A percentile compares a stretch with the other conserved stretches of the same genome.
These are phyloP conservation scores for Tuber melanosporum DNA, from an alignment of 495 filamentous ascomycete species.

Conservation along the genomic window DNA sequence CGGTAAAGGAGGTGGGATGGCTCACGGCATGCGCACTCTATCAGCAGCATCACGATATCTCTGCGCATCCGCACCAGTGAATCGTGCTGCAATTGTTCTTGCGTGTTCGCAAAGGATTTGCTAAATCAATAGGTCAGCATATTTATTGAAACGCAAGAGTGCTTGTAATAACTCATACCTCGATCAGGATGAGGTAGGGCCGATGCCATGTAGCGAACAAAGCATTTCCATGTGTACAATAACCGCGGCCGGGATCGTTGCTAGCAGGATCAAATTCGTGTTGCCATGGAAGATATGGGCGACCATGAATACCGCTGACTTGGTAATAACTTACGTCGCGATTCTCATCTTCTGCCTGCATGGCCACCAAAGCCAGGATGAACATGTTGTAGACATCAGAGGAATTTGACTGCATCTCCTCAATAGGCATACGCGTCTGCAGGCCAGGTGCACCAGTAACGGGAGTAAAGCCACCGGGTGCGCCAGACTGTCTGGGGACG, in stretches of 20 bases:
- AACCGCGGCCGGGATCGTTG: conserved; percentile 45
- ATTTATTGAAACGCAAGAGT: not conserved
- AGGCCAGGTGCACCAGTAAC: conserved; percentile 23
- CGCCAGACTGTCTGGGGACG: not conserved
- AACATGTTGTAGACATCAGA: conserved; percentile 43
- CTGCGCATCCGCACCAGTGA: conserved; percentile 27
- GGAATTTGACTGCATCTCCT: conserved; percentile 22
- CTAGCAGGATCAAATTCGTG: conserved; percentile 15
- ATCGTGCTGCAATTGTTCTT: conserved; percentile 17
- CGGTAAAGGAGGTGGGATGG: not conserved
- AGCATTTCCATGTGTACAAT: conserved; percentile 60
- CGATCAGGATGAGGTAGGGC: conserved; percentile 61
- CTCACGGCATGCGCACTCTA: conserved; percentile 37
- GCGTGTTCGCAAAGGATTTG: conserved; percentile 29
- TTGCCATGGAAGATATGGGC: conserved; percentile 43
- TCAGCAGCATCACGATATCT: conserved; percentile 35
- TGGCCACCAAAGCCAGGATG: conserved; percentile 37
- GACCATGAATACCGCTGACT: conserved; percentile 44
- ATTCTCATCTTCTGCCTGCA: conserved; percentile 33
- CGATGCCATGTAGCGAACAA: conserved; percentile 68
- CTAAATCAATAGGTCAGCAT: conserved; percentile 14
- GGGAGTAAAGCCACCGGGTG: conserved; percentile 13
- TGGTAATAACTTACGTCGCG: conserved; percentile 42
- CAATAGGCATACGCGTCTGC: conserved; percentile 22
- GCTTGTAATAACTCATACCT: conserved; percentile 47